phyloP scores from a whole-genome alignment of 192 early-diverging fungal species.

The Gamsiella multidivaricata region DNA sequence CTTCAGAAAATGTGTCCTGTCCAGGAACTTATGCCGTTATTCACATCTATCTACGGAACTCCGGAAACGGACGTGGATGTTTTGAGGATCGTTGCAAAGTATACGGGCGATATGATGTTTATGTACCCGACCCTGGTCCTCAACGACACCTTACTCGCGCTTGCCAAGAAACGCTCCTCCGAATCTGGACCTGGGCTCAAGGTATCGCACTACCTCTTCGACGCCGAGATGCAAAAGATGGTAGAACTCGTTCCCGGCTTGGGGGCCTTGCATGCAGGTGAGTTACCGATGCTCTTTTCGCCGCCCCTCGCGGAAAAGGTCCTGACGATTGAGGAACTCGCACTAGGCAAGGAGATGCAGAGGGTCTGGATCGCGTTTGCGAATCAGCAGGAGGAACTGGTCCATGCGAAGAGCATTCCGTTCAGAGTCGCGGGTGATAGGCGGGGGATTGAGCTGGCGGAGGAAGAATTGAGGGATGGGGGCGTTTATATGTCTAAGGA shows the following conservation, averaged over 20 bases:
- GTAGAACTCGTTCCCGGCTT: background rate
- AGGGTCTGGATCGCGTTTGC: slow-evolving; percentile 29
- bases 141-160: background rate
- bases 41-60: slow-evolving; percentile 20
- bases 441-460: too few relatives aligned
- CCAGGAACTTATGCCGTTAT: background rate
- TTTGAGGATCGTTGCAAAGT: background rate
- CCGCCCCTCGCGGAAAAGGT: slow-evolving; percentile 8
- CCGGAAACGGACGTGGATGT: slow-evolving; percentile 24
- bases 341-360: slow-evolving; percentile 16
- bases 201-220: slow-evolving; percentile 13
- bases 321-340: slow-evolving; percentile 1
- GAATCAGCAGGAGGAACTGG: slow-evolving; percentile 6
- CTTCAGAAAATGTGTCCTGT: background rate
- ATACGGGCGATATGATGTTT: slow-evolving; percentile 12
- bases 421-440: too few relatives aligned
- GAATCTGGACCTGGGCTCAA: background rate
- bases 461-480: too few relatives aligned
- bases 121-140: background rate
- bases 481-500: too few relatives aligned
- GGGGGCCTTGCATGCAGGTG: slow-evolving; percentile 32
- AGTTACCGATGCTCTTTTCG: slow-evolving; percentile 20
- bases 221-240: slow-evolving; percentile 2
- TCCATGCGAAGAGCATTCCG: too few relatives aligned
- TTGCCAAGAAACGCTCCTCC: background rate